Base-by-base conservation (phyloP, 2,329 filamentous ascomycete species). In the Coleophoma cylindrospora region DNA sequence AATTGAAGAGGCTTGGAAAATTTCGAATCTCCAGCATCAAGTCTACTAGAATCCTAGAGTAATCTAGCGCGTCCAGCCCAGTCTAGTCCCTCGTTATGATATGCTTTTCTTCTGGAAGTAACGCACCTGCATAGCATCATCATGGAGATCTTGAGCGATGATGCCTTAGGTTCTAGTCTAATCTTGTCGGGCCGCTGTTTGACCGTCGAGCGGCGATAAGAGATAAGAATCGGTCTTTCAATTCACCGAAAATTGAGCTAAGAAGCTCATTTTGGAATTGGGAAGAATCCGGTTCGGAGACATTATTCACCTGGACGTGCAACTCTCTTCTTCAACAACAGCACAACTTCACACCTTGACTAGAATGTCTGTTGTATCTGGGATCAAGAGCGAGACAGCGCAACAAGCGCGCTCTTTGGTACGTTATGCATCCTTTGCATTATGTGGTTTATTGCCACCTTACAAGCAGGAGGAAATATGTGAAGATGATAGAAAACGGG, bases 371-470 rank as follows among this genome's bases (percentile, higher is more conserved):
- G 48, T 56, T 10, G 43, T 59, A 19, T 45, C 58, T 43, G 54
- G 50, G 40, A 40, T 54, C 13, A 66, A 60, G 51, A 58, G 59
- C 19, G 61, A 66, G 50, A 49, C 56, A 12, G 57, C 57, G 15
- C 52, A 54, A 15, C 64, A 66, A 43, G 64, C 61, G n/a, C 54
- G 58, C 47, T 66, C 64, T 19, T 49, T 66, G 56, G 64, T 66
- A 58, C 38, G 62, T 55, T 6, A 38, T 34, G 7, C 17, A 27
- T 40, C 15, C 45, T 53, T 19, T 37, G 11, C 46, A 49, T 17
- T 15, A 15, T 34, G 33, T 12, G 8, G 8, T 44, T 44, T 15
- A 8, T 27, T 27, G 21, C 41, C 41, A 44, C 27, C 15, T 44
- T 14, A 21, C 10, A 13, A n/a, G 15, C 15, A 44, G 22, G 21